Evolutionary conservation across 768 basidiomycete genomes (phyloP).

Genomic region (Tylopilus felleus): DNA sequence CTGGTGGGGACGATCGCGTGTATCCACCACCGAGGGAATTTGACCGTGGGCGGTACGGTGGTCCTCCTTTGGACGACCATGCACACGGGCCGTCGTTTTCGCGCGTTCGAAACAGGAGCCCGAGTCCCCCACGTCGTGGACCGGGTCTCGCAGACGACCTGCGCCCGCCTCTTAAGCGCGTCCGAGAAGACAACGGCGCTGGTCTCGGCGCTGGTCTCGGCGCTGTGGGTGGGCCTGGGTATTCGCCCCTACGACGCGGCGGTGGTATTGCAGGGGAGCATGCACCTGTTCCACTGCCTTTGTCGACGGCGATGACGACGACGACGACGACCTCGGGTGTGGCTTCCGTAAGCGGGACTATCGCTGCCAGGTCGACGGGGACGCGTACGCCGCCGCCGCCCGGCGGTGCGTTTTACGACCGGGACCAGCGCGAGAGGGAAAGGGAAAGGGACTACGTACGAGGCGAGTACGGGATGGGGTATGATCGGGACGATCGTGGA

Average conservation of each 20-base stretch:
- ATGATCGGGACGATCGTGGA: conserved; percentile 33
- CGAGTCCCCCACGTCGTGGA: conserved; percentile 37
- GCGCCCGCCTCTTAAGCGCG: conserved; percentile 45
- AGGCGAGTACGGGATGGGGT: conserved; percentile 31
- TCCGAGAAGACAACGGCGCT: conserved; percentile 41
- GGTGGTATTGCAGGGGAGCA: conserved; percentile 15
- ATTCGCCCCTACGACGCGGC: conserved; percentile 33
- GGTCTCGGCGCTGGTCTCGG: conserved; percentile 12
- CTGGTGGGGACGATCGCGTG: conserved; percentile 23
- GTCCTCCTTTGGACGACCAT: conserved; percentile 11
- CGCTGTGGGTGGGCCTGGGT: conserved; percentile 9
- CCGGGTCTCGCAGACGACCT: conserved; percentile 33
- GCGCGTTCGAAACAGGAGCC: conserved; percentile 46
- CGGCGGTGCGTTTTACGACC: conserved; percentile 32
- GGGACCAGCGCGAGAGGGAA: conserved; percentile 5
- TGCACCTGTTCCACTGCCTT: conserved; percentile 18
- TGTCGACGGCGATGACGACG: conserved; percentile 7
- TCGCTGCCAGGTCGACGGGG: conserved; percentile 8
- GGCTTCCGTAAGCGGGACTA: background rate
- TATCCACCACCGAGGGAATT: conserved; percentile 27
- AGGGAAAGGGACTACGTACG: conserved; percentile 27
- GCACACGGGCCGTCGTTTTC: conserved; percentile 22
- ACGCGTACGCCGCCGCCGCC: conserved; percentile 28
- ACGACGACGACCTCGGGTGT: conserved; percentile 2
- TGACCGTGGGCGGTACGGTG: conserved; percentile 30